These are phyloP conservation scores for Moniliella sp. DNA, from an alignment of 1,284 basidiomycete species.

Conservation along the genomic window DNA sequence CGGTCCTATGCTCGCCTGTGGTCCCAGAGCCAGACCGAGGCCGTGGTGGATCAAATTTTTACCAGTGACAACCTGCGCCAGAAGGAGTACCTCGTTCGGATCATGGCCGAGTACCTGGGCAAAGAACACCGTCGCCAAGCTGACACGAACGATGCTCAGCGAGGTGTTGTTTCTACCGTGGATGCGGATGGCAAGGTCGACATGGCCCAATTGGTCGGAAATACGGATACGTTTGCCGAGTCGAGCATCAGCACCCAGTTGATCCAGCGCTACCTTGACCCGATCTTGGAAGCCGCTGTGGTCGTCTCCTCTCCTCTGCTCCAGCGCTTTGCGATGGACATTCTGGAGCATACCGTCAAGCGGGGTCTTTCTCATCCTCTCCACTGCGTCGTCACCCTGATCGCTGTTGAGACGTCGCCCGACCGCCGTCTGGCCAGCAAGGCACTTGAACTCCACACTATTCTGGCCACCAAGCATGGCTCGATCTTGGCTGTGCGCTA, in stretches of 20 bases:
- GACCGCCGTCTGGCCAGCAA: slow-evolving; percentile 45
- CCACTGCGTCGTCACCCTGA: slow-evolving; percentile 71
- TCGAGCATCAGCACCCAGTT: slow-evolving; percentile 87
- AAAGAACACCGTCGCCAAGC: slow-evolving; percentile 9
- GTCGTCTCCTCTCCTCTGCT: slow-evolving; percentile 35
- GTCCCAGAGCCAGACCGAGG: slow-evolving; percentile 51
- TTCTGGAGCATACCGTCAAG: slow-evolving; percentile 70
- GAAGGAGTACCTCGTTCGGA: slow-evolving; percentile 53
- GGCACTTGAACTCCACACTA: slow-evolving; percentile 57
- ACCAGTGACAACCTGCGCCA: slow-evolving; percentile 48
- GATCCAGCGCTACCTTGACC: slow-evolving; percentile 67
- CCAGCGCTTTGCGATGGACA: slow-evolving; percentile 67
- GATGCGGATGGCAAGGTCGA: slow-evolving; percentile 8
- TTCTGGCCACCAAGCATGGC: slow-evolving; percentile 68
- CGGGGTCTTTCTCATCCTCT: slow-evolving; percentile 88
- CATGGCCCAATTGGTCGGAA: slow-evolving; percentile 78
- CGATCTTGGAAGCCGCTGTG: slow-evolving; percentile 57
- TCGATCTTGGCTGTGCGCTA: slow-evolving; percentile 70
- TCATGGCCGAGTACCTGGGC: slow-evolving; percentile 50
- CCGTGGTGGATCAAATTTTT: slow-evolving; percentile 76
- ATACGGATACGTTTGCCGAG: slow-evolving; percentile 77
- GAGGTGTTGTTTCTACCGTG: too few relatives aligned
- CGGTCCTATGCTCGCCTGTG: slow-evolving; percentile 74
- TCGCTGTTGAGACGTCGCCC: slow-evolving; percentile 71
- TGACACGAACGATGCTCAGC: too few relatives aligned